Conservation (phyloP, 176 grass and related monocot species). For the Oryza punctata region DNA sequence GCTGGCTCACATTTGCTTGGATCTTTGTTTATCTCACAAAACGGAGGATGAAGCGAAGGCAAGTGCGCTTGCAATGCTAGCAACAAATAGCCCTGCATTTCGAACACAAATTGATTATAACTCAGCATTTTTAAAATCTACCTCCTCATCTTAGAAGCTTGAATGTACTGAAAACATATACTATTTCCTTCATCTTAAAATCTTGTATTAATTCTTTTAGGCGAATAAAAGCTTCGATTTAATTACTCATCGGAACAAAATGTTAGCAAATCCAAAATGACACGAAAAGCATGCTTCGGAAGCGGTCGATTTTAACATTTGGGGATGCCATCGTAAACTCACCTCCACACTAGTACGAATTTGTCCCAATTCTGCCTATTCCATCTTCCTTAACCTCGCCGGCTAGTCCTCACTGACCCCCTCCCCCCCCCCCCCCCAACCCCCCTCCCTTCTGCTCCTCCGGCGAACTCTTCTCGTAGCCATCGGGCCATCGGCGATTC, state of each 20-base stretch:
- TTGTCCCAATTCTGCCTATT: too few relatives aligned
- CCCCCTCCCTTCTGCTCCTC: too few relatives aligned
- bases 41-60: slow-evolving; percentile 46
- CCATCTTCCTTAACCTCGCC: too few relatives aligned
- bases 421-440: too few relatives aligned
- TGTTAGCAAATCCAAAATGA: too few relatives aligned
- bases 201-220: too few relatives aligned
- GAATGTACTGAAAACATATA: background rate
- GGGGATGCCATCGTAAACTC: background rate
- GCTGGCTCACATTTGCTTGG: slow-evolving; percentile 34
- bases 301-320: too few relatives aligned
- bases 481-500: too few relatives aligned
- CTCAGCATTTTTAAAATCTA: background rate
- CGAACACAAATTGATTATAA: slow-evolving; percentile 10
- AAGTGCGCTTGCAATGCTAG: slow-evolving; percentile 57
- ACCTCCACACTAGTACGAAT: too few relatives aligned
- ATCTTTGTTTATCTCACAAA: slow-evolving; percentile 54
- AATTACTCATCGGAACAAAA: background rate
- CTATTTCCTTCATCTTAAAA: background rate
- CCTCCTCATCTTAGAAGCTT: background rate
- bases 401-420: too few relatives aligned
- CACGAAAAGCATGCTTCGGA: too few relatives aligned
- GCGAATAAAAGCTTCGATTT: background rate
- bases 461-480: too few relatives aligned
- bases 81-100: slow-evolving; percentile 53